Percentiles rank a stretch among this genome's conserved stretches.
Evolutionary conservation across 805 yeast genomes (phyloP).

Genomic region (Torulaspora franciscae): DNA sequence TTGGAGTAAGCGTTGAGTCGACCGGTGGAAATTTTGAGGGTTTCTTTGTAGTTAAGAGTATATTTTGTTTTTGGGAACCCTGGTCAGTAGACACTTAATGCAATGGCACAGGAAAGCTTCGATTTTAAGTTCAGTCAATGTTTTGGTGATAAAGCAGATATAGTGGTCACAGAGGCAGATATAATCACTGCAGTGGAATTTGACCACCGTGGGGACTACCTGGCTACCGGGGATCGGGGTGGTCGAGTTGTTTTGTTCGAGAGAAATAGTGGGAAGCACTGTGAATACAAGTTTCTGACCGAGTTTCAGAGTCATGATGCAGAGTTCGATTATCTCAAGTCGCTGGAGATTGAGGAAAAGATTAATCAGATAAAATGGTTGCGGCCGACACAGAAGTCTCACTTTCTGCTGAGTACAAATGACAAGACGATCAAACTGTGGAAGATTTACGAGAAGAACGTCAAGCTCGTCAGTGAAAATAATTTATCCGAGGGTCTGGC

Average conservation of each 20-base stretch:
- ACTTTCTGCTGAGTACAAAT: conserved; percentile 83
- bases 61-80: background rate
- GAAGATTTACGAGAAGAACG: conserved; percentile 90
- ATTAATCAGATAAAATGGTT: conserved; percentile 98
- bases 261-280: conserved; percentile 68
- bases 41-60: background rate
- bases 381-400: conserved; percentile 80
- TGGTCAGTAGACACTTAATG: conserved; percentile 4
- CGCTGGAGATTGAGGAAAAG: conserved; percentile 95
- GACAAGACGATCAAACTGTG: conserved; percentile 98
- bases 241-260: conserved; percentile 96
- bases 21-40: background rate
- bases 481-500: conserved; percentile 53
- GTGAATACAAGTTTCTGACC: conserved; percentile 93
- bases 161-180: conserved; percentile 95
- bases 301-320: conserved; percentile 99
- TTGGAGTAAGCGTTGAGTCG: background rate
- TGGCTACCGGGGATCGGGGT: conserved; percentile 98
- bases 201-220: conserved; percentile 87
- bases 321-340: conserved; percentile 93
- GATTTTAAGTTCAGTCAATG: conserved; percentile 83
- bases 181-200: conserved; percentile 96
- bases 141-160: conserved; percentile 97
- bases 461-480: conserved; percentile 88
- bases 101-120: conserved; percentile 35